Percentiles rank a stretch among this genome's conserved stretches.
Evolutionary conservation across 305 asterid genomes (phyloP).

Genomic region (Petunia hybrid): DNA sequence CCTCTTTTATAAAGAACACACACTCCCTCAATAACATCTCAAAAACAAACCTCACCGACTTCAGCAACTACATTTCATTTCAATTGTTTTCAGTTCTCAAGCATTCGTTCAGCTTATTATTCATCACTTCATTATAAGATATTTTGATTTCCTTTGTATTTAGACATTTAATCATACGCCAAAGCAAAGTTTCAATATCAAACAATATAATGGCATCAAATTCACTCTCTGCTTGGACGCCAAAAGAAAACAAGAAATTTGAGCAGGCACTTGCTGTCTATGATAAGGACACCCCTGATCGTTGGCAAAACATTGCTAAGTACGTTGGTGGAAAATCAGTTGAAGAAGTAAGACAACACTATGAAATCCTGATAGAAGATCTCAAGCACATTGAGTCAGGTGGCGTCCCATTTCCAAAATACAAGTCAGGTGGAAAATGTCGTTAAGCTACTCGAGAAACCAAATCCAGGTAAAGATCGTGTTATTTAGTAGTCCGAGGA

Average conservation of each 20-base stretch:
- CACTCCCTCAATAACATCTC: constrained; percentile 23
- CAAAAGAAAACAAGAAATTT: constrained; percentile 66
- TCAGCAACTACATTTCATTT: neutral
- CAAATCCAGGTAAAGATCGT: neutral
- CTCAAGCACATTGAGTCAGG: constrained; percentile 82
- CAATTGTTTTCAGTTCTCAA: neutral
- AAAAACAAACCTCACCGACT: neutral
- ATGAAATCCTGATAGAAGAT: constrained; percentile 68
- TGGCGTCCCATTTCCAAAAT: constrained; percentile 63
- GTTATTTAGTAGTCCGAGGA: neutral
- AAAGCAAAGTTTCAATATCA: neutral
- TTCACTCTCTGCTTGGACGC: constrained; percentile 61
- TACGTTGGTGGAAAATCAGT: constrained; percentile 70
- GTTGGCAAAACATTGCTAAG: constrained; percentile 72
- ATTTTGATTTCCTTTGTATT: no score
- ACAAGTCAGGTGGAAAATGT: constrained; percentile 43
- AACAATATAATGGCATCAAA: constrained; percentile 56
- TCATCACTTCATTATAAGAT: no score
- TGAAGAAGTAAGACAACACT: constrained; percentile 71
- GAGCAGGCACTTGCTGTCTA: constrained; percentile 71
- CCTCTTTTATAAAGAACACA: constrained; percentile 16
- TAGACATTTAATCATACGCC: no score
- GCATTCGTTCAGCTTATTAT: neutral
- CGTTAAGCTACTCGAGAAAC: constrained; percentile 28
- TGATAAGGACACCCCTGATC: constrained; percentile 79